A percentile compares a stretch with the other conserved stretches of the same genome.
Conservation (phyloP, 371 early-diverging fungal species). For the Rhizopus sp. region DNA sequence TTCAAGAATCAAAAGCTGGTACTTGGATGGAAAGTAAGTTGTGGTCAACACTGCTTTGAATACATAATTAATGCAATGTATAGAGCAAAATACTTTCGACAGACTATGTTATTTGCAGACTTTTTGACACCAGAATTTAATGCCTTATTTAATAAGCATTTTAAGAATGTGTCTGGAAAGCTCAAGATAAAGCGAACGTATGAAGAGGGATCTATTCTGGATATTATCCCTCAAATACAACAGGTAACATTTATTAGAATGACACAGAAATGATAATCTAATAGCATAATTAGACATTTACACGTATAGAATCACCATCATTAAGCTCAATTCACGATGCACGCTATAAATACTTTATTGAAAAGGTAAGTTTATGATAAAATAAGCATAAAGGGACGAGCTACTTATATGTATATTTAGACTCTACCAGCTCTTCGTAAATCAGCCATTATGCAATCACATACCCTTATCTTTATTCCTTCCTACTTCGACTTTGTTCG, state of each 20-base stretch:
- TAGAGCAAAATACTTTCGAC: conserved; percentile 84
- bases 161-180: conserved; percentile 78
- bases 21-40: conserved; percentile 74
- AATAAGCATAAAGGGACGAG: not conserved
- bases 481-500: conserved; percentile 97
- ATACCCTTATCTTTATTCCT: conserved; percentile 89
- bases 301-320: conserved; percentile 62
- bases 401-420: conserved; percentile 16
- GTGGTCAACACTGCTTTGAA: not conserved
- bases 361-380: conserved; percentile 51
- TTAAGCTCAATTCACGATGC: conserved; percentile 73
- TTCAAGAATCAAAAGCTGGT: conserved; percentile 87
- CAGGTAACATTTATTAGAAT: conserved; percentile 50
- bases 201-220: conserved; percentile 70
- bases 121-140: conserved; percentile 89
- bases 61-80: not conserved
- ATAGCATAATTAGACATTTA: conserved; percentile 52
- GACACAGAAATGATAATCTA: not conserved
- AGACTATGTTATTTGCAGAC: conserved; percentile 81
- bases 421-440: conserved; percentile 62
- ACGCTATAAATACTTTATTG: conserved; percentile 86
- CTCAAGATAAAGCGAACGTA: conserved; percentile 65
- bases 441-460: conserved; percentile 63
- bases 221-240: conserved; percentile 80
- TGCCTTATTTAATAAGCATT: conserved; percentile 74